Base-by-base conservation (phyloP, 176 grass and related monocot species). In the Bolboschoenus planiculmis region DNA sequence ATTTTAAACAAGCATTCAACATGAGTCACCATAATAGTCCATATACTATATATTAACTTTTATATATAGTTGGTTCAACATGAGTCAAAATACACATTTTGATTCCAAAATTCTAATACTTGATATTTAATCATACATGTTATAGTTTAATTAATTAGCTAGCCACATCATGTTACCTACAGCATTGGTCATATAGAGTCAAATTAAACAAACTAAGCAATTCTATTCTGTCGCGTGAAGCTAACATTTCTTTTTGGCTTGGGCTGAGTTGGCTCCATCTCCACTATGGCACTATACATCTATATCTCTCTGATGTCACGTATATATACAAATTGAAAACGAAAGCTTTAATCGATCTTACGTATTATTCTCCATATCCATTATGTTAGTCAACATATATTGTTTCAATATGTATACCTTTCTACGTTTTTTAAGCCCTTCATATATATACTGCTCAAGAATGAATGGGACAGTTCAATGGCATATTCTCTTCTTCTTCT, bases 211-310 rank as follows among this genome's bases (percentile, higher is more conserved):
- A 30, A 58, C 18, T 18, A 21, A 62, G 16, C 21, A 26, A 46
- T 82, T 58, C 39, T 81, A n/a, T n/a, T 47, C 11, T 33, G 78
- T 73, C 66, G 50, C 66, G 53, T 72, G 83, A 77, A 84, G n/a
- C 47, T 14, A 47, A 60, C 7, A 51, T 56, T 72, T 56, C 66
- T 75, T 84, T 77, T 77, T 18, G 10, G 56, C 23, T 62, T 75
- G 36, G 7, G 83, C 83, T 61, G 51, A 84, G 66, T 77, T 78
- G 54, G 68, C 68, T 63, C 68, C 54, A 47, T 29, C 83, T 33
- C 44, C 1, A 77, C 1, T 78, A 29, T 31, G n/a, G n/a, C n/a
- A n/a, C n/a, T n/a, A n/a, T n/a, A n/a, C n/a, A n/a, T n/a, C n/a
- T n/a, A 18, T 23, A n/a, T 76, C 24, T 84, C 5, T 82, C 23